Evolutionary conservation across 2,329 filamentous ascomycete genomes (phyloP).

Genomic region (Penicillium decumbens): DNA sequence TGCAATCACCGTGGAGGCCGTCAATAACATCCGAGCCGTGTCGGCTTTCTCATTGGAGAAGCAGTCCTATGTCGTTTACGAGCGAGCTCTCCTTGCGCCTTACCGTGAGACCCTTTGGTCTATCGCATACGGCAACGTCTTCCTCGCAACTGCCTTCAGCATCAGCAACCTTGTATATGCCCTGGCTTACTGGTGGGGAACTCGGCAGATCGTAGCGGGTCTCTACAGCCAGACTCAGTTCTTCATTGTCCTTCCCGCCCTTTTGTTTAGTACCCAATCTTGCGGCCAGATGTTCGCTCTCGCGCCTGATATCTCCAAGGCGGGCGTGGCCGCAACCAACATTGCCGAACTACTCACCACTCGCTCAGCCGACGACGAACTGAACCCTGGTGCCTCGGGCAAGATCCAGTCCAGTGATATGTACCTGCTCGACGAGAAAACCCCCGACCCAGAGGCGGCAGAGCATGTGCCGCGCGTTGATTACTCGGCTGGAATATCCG

Average conservation of each 20-base stretch:
- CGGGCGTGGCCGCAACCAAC: slow-evolving; percentile 55
- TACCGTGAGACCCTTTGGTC: slow-evolving; percentile 46
- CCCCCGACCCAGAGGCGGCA: slow-evolving; percentile 26
- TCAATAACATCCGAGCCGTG: slow-evolving; percentile 50
- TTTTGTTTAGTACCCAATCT: slow-evolving; percentile 67
- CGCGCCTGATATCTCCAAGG: slow-evolving; percentile 66
- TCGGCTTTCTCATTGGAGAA: slow-evolving; percentile 50
- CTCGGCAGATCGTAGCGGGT: slow-evolving; percentile 62
- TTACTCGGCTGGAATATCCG: slow-evolving; percentile 7
- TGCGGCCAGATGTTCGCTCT: slow-evolving; percentile 71
- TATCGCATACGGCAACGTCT: slow-evolving; percentile 44
- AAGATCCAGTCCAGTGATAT: slow-evolving; percentile 7
- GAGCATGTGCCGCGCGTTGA: slow-evolving; percentile 2
- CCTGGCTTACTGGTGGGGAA: slow-evolving; percentile 75
- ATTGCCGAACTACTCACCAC: slow-evolving; percentile 46
- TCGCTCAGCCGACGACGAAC: slow-evolving; percentile 26
- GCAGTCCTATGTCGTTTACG: slow-evolving; percentile 44
- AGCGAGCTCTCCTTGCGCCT: slow-evolving; percentile 43
- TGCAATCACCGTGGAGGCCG: slow-evolving; percentile 49
- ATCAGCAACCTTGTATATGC: slow-evolving; percentile 64
- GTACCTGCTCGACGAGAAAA: slow-evolving; percentile 21
- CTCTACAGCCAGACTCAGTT: slow-evolving; percentile 63
- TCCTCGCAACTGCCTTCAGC: slow-evolving; percentile 41
- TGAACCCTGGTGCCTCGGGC: slow-evolving; percentile 12
- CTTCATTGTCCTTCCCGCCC: slow-evolving; percentile 66